Evolutionary conservation across 768 basidiomycete genomes (phyloP), one percentile per base, ranked within the genome.

Genomic region (Tylopilus felleus): DNA sequence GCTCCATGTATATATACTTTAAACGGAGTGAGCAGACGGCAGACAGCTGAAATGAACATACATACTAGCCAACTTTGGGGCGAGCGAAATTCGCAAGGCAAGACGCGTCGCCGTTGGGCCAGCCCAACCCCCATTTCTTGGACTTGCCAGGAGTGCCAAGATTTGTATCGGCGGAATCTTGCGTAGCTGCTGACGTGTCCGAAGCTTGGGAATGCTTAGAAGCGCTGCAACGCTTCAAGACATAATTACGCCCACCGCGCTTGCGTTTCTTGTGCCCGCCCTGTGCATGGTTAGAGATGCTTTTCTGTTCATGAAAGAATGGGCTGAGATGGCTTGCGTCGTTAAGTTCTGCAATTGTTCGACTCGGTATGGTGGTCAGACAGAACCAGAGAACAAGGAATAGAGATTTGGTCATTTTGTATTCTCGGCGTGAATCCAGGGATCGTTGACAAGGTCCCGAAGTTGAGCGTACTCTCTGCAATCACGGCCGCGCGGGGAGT

Each of bases 1-100:
- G 35, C 77, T 75, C 92, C 93, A 94, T 29, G 81, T 84, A 69
- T 90, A 90, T 48, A 87, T 58, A 22, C 77, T 78, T 41, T 5
- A 5, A 8, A 16, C 2, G 12, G 14, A 5, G 17, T 67, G 25
- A 55, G 40, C 23, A 22, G 31, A 6, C 12, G 31, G 13, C 19
- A 40, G 42, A 25, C 27, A 36, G 22, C 21, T 4, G 1, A 44
- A 27, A 13, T 9, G 10, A 51, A 52, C 9, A 65, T 75, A 35
- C 64, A 46, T 19, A 86, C 85, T 68, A 67, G 54, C 68, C 60
- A 41, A 80, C 76, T 44, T 77, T 74, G 22, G 66, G 68, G 35
- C 51, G 56, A 53, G 78, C 74, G 65, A 81, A 90, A 62, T 79
- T 71, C 16, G 69, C 60, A 43, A 93, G 75, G 44, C 77, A 69